A percentile compares a stretch with the other conserved stretches of the same genome.
Evolutionary conservation across 768 basidiomycete genomes (phyloP).

Genomic region (Psilocybe subaeruginosa): DNA sequence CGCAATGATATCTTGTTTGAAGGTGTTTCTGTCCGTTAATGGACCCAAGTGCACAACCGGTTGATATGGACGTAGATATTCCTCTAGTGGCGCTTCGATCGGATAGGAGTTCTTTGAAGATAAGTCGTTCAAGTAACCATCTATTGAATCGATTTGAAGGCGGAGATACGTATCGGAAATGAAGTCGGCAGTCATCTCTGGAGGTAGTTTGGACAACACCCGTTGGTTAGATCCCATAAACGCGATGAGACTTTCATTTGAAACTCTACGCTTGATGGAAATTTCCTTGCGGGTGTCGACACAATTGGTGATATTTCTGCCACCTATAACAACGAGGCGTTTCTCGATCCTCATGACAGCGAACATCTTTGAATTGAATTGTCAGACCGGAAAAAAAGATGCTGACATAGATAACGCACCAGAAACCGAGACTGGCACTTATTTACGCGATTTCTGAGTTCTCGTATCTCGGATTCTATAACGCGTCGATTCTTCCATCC

Average conservation of each 20-base stretch:
- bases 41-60: slow-evolving; percentile 1
- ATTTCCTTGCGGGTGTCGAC: background rate
- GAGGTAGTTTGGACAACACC: slow-evolving; percentile 4
- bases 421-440: slow-evolving; percentile 13
- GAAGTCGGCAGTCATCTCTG: slow-evolving; percentile 6
- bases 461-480: slow-evolving; percentile 9
- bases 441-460: slow-evolving; percentile 12
- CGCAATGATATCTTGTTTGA: slow-evolving; percentile 11
- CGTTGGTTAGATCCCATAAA: slow-evolving; percentile 9
- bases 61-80: slow-evolving; percentile 12
- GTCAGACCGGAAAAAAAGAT: background rate
- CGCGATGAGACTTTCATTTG: slow-evolving; percentile 5
- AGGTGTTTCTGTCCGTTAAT: background rate
- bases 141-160: slow-evolving; percentile 14
- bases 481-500: slow-evolving; percentile 9
- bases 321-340: background rate
- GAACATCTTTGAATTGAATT: slow-evolving; percentile 8
- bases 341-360: slow-evolving; percentile 10
- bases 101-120: slow-evolving; percentile 4
- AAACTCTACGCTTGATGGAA: background rate
- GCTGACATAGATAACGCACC: background rate
- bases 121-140: slow-evolving; percentile 4
- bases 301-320: background rate
- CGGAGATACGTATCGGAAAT: slow-evolving; percentile 14
- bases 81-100: slow-evolving; percentile 13